These are phyloP conservation scores for Nitzschia sp. DNA, from an alignment of 108 stramenopile species.

Conservation along the genomic window DNA sequence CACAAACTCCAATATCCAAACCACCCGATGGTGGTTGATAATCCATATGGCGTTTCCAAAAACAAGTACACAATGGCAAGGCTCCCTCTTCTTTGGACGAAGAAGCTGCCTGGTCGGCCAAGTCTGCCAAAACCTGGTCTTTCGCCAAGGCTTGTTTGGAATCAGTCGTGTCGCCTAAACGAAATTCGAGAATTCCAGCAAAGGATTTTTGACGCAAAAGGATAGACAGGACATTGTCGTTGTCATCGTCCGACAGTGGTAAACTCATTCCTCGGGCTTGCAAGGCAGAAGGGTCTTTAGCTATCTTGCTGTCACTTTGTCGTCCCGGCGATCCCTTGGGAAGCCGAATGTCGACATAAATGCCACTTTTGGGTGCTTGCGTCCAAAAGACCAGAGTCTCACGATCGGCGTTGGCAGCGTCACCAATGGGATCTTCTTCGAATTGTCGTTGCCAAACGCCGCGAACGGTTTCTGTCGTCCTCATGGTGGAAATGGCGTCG, in stretches of 20 bases:
- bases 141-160: constrained; percentile 27
- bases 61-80: constrained; percentile 44
- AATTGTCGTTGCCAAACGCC: constrained; percentile 52
- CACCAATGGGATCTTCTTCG: constrained; percentile 58
- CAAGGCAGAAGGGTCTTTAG: constrained; percentile 21
- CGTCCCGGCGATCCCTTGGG: constrained; percentile 36
- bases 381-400: constrained; percentile 54
- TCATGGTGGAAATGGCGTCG: not conserved
- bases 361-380: constrained; percentile 43
- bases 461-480: not conserved
- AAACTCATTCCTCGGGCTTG: constrained; percentile 8
- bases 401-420: constrained; percentile 36
- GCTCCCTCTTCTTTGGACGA: not conserved
- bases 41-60: constrained; percentile 47
- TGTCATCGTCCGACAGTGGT: not conserved
- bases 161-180: constrained; percentile 27
- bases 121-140: constrained; percentile 21
- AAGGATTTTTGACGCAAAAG: constrained; percentile 48
- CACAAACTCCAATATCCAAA: constrained; percentile 56
- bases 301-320: not conserved
- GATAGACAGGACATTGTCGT: not conserved
- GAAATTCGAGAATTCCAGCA: constrained; percentile 35
- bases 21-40: constrained; percentile 48
- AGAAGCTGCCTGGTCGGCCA: constrained; percentile 2
- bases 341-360: constrained; percentile 53